phyloP scores from a whole-genome alignment of 164 flowering plant genomes.

The Taxillus chinensis region DNA sequence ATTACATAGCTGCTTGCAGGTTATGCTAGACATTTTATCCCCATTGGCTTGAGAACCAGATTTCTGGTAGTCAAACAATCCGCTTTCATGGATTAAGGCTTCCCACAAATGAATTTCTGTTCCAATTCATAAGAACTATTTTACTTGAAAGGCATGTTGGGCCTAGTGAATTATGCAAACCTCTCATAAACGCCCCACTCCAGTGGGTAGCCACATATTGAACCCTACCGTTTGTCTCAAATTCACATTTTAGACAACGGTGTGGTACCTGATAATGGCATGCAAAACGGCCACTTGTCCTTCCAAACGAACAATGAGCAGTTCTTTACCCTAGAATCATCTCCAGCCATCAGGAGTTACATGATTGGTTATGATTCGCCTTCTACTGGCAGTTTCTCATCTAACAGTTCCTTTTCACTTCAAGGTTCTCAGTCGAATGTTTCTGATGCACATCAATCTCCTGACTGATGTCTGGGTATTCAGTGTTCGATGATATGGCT shows the following conservation, averaged over 20 bases:
- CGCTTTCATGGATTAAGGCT: no score
- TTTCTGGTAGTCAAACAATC: no score
- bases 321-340: conserved; percentile 44
- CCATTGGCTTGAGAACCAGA: no score
- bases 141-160: neutral
- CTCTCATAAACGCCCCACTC: conserved; percentile 23
- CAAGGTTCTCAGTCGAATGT: conserved; percentile 38
- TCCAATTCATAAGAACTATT: neutral
- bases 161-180: conserved; percentile 29
- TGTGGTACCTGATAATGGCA: conserved; percentile 9
- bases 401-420: conserved; percentile 27
- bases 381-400: conserved; percentile 28
- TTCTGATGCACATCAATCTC: conserved; percentile 37
- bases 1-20: no score
- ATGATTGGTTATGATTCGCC: conserved; percentile 27
- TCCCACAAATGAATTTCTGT: neutral
- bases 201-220: conserved; percentile 18
- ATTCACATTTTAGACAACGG: conserved; percentile 28
- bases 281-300: conserved; percentile 21
- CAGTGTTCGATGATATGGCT: conserved; percentile 21
- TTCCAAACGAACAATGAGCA: conserved; percentile 20
- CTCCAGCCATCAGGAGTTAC: conserved; percentile 17
- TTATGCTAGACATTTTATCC: no score
- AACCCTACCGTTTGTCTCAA: conserved; percentile 18
- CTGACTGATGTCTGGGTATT: conserved; percentile 27